Base-by-base conservation (phyloP, 2,329 filamentous ascomycete species). In the Fusarium xyrophilum region DNA sequence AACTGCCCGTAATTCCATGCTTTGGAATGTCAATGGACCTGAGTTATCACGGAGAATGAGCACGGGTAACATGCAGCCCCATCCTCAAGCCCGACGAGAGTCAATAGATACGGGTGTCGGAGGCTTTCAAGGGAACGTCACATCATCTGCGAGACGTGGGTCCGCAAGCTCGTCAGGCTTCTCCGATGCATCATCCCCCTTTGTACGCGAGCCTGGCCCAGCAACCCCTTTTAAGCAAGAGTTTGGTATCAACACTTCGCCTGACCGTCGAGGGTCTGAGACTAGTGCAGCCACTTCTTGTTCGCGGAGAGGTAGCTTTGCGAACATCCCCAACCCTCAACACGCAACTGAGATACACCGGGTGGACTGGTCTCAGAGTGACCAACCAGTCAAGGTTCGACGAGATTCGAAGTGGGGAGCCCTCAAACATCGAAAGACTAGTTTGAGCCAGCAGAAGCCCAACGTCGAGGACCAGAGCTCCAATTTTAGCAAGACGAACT, bases 321-420 rank as follows among this genome's bases (percentile, higher is more conserved):
- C 58, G 40, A 63, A 63, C 23, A 39, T 66, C 4, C 35, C 44
- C 50, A 68, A 69, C 15, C 62, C 67, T n/a, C 71, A 73, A 42
- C 58, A 58, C 13, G 53, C 61, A 15, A 60, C 69, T 15, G 69
- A 79, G 32, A 77, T 81, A 56, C 79, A 81, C 68, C 79, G 82
- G 33, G 82, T 84, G 57, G 86, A 89, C 74, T 89, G 87, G 87
- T 84, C 84, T 32, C 86, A 89, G 73, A 84, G 81, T 69, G 86
- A 88, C 65, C 84, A 88, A 54, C 46, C 63, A 9, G 56, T 63
- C 36, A 64, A 68, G 43, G 47, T 58, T 39, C 84, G 80, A 69
- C 78, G 78, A 39, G 83, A 85, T 38, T 86, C 85, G 1, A 80
- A 82, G 46, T 85, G 84, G 82, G 66, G 35, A 39, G 80, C 79